A percentile compares a stretch with the other conserved stretches of the same genome.
Conservation (phyloP, 2,329 filamentous ascomycete species). For the Leptographium lundbergii region DNA sequence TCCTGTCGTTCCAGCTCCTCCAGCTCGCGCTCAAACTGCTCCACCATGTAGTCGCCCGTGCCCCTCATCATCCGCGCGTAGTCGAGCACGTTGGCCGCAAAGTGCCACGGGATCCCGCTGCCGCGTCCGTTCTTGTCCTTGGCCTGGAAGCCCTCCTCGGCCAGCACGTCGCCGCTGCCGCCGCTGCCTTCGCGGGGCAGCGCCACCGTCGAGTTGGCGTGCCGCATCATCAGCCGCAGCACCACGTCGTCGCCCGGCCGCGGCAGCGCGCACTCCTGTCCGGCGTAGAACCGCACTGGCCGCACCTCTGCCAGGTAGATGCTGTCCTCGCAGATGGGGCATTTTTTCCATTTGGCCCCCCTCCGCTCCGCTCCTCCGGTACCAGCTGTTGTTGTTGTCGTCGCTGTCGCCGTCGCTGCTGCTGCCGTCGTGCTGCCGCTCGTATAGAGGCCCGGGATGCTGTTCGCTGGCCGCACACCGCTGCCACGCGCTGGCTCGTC, state of each 20-base stretch:
- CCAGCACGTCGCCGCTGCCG: slow-evolving; percentile 44
- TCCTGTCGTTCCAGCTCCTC: slow-evolving; percentile 62
- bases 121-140: neutral
- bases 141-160: slow-evolving; percentile 32
- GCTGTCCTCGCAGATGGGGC: slow-evolving; percentile 86
- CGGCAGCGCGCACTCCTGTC: slow-evolving; percentile 72
- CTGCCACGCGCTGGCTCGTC: slow-evolving; percentile 35
- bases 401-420: neutral
- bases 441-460: slow-evolving; percentile 15
- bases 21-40: slow-evolving; percentile 71
- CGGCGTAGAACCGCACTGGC: slow-evolving; percentile 81
- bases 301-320: slow-evolving; percentile 86
- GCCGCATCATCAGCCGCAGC: slow-evolving; percentile 70
- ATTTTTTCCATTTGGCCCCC: slow-evolving; percentile 72
- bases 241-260: slow-evolving; percentile 82
- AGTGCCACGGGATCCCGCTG: slow-evolving; percentile 69
- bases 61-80: slow-evolving; percentile 95
- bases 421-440: neutral
- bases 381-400: neutral
- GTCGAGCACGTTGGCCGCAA: slow-evolving; percentile 84
- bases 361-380: neutral
- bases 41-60: slow-evolving; percentile 72
- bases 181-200: slow-evolving; percentile 69
- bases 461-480: slow-evolving; percentile 41
- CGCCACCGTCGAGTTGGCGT: slow-evolving; percentile 70